Base-by-base conservation (phyloP, 2,329 filamentous ascomycete genomes). In the Pestalotiopsis sp. region DNA sequence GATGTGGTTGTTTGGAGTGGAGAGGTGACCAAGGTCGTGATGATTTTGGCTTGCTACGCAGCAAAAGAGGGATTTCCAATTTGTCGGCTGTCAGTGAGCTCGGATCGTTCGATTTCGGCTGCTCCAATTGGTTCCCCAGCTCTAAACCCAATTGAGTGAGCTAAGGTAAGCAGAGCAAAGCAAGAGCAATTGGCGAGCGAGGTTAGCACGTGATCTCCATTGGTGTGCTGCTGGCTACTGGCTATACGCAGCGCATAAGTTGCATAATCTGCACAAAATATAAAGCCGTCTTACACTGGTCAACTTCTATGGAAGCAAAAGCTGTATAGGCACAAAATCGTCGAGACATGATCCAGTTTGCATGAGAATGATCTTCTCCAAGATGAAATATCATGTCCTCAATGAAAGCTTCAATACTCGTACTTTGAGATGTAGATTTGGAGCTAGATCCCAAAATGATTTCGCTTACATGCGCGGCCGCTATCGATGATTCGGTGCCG, bases 51-150 rank as follows among this genome's bases (percentile, higher is more conserved):
- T 63, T 45, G 31, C 39, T 64, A 20, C n/a, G 31, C 39, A 52
- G 76, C 74, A 76, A 77, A 79, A 78, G 81, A 82, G 81, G 83
- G 82, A 84, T 84, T 84, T 84, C 82, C 80, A 77, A 77, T 82
- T 83, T 81, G 81, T 78, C 81, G 83, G 83, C 83, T 83, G 81
- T 80, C 81, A 76, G 71, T 70, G 72, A 71, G 58, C 67, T 45
- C 64, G 57, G 13, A 70, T 66, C 68, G 67, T 72, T 49, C 20
- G 59, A 57, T 38, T 52, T 39, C 68, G 65, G 59, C 67, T 69
- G 71, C 72, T 71, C 72, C 69, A 52, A 52, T 52, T 52, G 45
- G 71, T 70, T 70, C 72, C 57, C 57, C 27, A 59, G 57, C 57
- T 71, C 59, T 71, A 72, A 71, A 70, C 70, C 71, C 62, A 56